Evolutionary conservation across 169 alveolate species (phyloP).

Genomic region (Cryptosporidium tyzzeri): DNA sequence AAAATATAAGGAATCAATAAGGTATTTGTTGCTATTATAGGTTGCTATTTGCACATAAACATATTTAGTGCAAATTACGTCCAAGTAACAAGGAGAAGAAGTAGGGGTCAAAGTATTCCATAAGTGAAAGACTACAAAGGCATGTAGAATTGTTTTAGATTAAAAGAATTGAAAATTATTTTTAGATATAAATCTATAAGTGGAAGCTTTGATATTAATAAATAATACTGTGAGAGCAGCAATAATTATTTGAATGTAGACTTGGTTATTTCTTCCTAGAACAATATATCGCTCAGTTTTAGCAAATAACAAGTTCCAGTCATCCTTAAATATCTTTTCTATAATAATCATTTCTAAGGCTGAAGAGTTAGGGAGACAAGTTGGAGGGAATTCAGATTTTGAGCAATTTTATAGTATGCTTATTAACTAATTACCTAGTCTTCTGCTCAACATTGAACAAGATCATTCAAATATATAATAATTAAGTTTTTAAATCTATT

Average conservation of each 20-base stretch:
- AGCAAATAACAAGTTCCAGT: neutral
- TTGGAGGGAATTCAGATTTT: no score
- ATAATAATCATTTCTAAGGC: no score
- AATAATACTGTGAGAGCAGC: neutral
- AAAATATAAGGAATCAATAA: no score
- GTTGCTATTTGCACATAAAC: neutral
- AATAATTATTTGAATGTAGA: neutral
- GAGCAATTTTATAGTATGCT: neutral
- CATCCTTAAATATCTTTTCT: neutral
- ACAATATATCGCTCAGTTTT: neutral
- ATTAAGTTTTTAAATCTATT: neutral
- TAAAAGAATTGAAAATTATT: neutral
- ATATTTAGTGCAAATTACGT: neutral
- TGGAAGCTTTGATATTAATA: neutral
- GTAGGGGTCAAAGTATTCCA: neutral
- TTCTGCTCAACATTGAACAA: neutral
- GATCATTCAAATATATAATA: no score
- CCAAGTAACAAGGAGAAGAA: neutral
- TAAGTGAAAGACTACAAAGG: neutral
- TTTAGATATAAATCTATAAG: neutral
- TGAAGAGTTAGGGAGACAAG: neutral
- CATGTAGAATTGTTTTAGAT: neutral
- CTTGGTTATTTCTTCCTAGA: neutral
- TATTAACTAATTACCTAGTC: neutral
- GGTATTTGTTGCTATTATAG: neutral